phyloP scores from a whole-genome alignment of 2,329 filamentous ascomycete genomes.

The Fusarium xyrophilum region DNA sequence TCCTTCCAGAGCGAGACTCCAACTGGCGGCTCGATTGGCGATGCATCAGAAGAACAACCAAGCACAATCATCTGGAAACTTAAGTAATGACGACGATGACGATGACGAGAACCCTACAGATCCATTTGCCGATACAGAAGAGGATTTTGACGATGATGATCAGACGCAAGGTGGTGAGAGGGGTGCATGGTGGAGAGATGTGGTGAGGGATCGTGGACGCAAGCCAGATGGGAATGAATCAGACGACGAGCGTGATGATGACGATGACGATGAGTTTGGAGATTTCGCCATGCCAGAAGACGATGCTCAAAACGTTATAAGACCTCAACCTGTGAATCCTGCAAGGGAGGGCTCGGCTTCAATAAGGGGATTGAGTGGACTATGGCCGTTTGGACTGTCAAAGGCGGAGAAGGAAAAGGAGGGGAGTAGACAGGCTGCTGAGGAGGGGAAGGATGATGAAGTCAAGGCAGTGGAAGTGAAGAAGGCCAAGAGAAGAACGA shows the following conservation, averaged over 20 bases:
- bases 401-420: slow-evolving; percentile 47
- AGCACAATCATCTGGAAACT: slow-evolving; percentile 55
- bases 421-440: slow-evolving; percentile 15
- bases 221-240: slow-evolving; percentile 55
- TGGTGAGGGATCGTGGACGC: slow-evolving; percentile 49
- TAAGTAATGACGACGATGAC: slow-evolving; percentile 49
- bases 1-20: slow-evolving; percentile 83
- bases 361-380: slow-evolving; percentile 54
- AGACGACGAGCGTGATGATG: slow-evolving; percentile 60
- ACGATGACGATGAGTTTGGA: slow-evolving; percentile 71
- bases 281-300: slow-evolving; percentile 72
- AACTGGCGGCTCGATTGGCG: slow-evolving; percentile 86
- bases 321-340: slow-evolving; percentile 63
- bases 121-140: slow-evolving; percentile 60
- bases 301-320: slow-evolving; percentile 55
- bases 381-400: slow-evolving; percentile 64
- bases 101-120: slow-evolving; percentile 50
- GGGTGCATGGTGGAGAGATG: slow-evolving; percentile 59
- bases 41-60: slow-evolving; percentile 72
- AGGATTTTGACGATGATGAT: slow-evolving; percentile 59
- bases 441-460: slow-evolving; percentile 41
- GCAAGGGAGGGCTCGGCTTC: slow-evolving; percentile 47
- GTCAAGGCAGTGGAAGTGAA: slow-evolving; percentile 57
- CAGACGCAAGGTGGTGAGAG: slow-evolving; percentile 46
- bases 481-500: slow-evolving; percentile 62